Evolutionary conservation across 371 early-diverging fungal species (phyloP), one percentile per base, ranked within the genome.

Genomic region (Mortierella sp.): DNA sequence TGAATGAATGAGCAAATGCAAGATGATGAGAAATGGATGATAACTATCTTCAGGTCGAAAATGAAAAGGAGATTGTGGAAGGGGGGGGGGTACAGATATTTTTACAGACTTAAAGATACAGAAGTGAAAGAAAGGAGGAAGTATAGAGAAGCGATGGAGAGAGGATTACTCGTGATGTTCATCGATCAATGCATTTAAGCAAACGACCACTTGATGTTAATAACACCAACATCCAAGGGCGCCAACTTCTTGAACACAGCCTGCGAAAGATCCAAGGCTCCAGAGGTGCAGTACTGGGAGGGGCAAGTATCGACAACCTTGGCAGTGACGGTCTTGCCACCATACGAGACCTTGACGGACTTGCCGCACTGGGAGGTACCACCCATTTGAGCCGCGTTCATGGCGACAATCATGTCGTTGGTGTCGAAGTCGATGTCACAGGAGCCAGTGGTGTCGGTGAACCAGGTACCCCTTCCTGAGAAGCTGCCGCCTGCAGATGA

Each of bases 321-420:
- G 58, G 70, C 82, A 0, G 52, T n/a, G 48, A 70, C 73, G 5
- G 75, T 52, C 77, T 81, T 79, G 72, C 72, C 82, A 10, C 57
- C 54, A 76, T 44, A 58, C 5, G 79, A 54, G 78, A 85, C 77
- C 31, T 48, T 55, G 42, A 85, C 80, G 6, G 13, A 50, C 10
- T 68, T 68, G 54, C 86, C 86, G 73, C 86, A 85, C 44, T 80
- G 75, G 31, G 82, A 24, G 14, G 38, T 68, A 19, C 78, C 77
- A 28, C 44, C 81, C 82, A 81, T 81, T 68, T 82, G 79, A 1
- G 50, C 79, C 13, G 31, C 80, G 76, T 85, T 85, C 77, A 85
- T 72, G 74, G 86, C 86, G 55, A 85, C 86, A 38, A 85, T 85
- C 86, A 85, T 57, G 70, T 85, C 86, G 73, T 77, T 80, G 57